Base-by-base conservation (phyloP, 371 early-diverging fungal species). In the Mucor ambiguus region DNA sequence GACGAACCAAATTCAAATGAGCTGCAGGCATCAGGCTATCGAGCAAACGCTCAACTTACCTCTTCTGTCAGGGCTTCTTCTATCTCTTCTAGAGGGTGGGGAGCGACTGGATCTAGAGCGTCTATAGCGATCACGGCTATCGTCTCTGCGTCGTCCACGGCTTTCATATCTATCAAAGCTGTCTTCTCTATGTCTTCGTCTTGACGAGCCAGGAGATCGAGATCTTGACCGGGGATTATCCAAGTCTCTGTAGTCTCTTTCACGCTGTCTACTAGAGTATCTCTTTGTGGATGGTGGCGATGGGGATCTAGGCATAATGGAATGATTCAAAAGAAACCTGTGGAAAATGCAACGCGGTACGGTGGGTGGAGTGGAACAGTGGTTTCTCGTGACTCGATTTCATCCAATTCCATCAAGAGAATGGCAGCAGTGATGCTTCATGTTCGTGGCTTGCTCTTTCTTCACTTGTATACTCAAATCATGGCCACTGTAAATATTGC, bases 211-310 rank as follows among this genome's bases (percentile, higher is more conserved):
- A 30, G 48, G 61, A 7, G 77, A 73, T 7, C 77, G 67, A 12
- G 79, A 79, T 20, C 70, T 66, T 8, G 74, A 67, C 32, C 72
- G 67, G 16, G 82, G 78, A 2, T 46, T 58, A 22, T 83, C 83
- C 10, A 77, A 61, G 35, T 83, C 83, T 56, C 78, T 76, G n/a
- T 83, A 83, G 16, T 75, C 75, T 41, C 72, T 64, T 22, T 68
- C 60, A n/a, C 75, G 57, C 16, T 65, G 68, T 38, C 70, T 56
- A 48, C 71, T 60, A n/a, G 60, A 37, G 59, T 67, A 55, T 63
- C 70, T 57, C 9, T 68, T 61, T 10, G 79, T 77, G 28, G 80
- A 74, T 48, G 77, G 73, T 30, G 80, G 81, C n/a, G 83, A 78
- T 44, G 77, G 76, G 29, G 80, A 79, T 35, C 80, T 73, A 12